Percentiles rank a stretch among this genome's conserved stretches.
Evolutionary conservation across 2,329 filamentous ascomycete species (phyloP).

Genomic region (Aspergillus pseudoviridinutans): DNA sequence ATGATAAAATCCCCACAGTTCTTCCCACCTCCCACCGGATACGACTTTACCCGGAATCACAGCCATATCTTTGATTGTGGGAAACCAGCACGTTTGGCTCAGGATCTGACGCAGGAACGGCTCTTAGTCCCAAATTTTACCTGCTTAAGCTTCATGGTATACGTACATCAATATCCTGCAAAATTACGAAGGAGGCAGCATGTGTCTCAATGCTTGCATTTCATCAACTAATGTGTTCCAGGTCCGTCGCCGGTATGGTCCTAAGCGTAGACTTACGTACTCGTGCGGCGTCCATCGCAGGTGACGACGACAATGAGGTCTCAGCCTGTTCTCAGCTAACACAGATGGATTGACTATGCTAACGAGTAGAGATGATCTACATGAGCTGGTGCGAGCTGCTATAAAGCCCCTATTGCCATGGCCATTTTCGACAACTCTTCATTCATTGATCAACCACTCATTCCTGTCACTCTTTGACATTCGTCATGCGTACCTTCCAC

Average conservation of each 20-base stretch:
- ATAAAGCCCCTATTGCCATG: background rate
- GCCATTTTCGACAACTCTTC: background rate
- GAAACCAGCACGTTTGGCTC: background rate
- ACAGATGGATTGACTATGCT: background rate
- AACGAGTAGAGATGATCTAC: too few species aligned
- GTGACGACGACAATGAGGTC: background rate
- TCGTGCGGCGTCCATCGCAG: background rate
- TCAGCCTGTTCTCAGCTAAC: background rate
- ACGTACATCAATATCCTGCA: background rate
- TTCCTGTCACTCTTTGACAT: background rate
- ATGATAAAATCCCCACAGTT: background rate
- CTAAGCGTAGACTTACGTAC: background rate
- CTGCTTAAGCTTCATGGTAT: background rate
- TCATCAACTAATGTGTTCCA: too few species aligned
- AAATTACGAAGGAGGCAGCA: too few species aligned
- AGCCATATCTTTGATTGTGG: background rate
- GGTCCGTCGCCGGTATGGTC: background rate
- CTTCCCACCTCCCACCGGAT: background rate
- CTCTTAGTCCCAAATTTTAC: background rate
- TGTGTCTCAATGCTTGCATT: too few species aligned
- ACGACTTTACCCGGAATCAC: background rate
- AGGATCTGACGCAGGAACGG: background rate
- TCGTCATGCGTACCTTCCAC: background rate
- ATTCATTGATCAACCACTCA: background rate
- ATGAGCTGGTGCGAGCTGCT: background rate